phyloP scores from a whole-genome alignment of 192 early-diverging fungal genomes.

The Dispira parvispora region DNA sequence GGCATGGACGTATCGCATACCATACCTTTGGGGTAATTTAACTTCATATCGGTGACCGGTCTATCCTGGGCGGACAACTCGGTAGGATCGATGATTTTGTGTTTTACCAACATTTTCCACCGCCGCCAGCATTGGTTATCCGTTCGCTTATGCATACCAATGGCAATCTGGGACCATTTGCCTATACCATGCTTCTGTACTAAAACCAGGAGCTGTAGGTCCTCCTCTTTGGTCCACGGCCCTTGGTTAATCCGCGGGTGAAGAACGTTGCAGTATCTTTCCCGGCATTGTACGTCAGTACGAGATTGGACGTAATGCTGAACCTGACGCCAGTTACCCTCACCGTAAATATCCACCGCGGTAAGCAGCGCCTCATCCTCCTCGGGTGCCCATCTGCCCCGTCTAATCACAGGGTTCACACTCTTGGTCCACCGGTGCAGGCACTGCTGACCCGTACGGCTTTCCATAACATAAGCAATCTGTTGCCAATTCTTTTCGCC shows the following conservation, averaged over 20 bases:
- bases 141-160: constrained; percentile 27
- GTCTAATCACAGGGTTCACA: constrained; percentile 45
- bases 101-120: constrained; percentile 31
- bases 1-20: too few relatives aligned
- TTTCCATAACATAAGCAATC: constrained; percentile 40
- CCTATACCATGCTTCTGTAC: constrained; percentile 27
- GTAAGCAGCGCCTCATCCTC: constrained; percentile 48
- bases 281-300: constrained; percentile 64
- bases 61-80: too few relatives aligned
- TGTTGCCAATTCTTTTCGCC: constrained; percentile 61
- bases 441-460: constrained; percentile 53
- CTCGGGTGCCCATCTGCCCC: constrained; percentile 43
- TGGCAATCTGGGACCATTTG: constrained; percentile 38
- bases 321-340: constrained; percentile 50
- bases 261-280: constrained; percentile 57
- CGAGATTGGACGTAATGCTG: constrained; percentile 48
- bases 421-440: constrained; percentile 55
- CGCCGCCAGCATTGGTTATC: constrained; percentile 37
- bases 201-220: constrained; percentile 23
- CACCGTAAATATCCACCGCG: constrained; percentile 46
- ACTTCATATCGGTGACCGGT: too few relatives aligned
- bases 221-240: constrained; percentile 34
- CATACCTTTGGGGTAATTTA: too few relatives aligned
- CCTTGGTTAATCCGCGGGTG: constrained; percentile 35
- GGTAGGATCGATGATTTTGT: background rate